These are phyloP conservation scores for Rosa rugosa DNA, from an alignment of 306 rosid genomes.

Conservation along the genomic window DNA sequence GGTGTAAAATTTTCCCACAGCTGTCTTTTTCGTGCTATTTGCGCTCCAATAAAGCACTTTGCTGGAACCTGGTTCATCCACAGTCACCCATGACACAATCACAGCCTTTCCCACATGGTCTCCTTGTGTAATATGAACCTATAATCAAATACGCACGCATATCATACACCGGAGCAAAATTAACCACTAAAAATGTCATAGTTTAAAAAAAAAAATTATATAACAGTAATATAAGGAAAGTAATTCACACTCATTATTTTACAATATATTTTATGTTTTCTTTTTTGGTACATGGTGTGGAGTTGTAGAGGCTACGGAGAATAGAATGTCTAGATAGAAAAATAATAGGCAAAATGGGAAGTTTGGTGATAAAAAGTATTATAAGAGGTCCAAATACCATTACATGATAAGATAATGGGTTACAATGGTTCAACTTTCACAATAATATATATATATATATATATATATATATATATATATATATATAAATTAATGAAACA, in stretches of 20 bases:
- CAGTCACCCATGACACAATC: constrained; percentile 62
- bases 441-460: no score
- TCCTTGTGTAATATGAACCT: constrained; percentile 82
- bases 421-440: not conserved
- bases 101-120: constrained; percentile 60
- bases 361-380: no score
- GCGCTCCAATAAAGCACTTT: constrained; percentile 48
- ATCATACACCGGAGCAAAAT: not conserved
- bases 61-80: constrained; percentile 52
- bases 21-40: constrained; percentile 26
- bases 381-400: no score
- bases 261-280: not conserved
- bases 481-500: not conserved
- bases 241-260: no score
- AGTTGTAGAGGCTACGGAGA: no score
- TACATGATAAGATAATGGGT: not conserved
- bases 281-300: no score
- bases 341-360: no score
- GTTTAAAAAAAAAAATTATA: no score
- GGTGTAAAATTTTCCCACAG: constrained; percentile 33
- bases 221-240: not conserved
- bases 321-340: no score
- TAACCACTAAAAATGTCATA: not conserved
- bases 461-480: no score
- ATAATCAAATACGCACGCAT: constrained; percentile 16